These are phyloP conservation scores for Porogramme epimiltina DNA, from an alignment of 1,284 basidiomycete species.

Conservation along the genomic window DNA sequence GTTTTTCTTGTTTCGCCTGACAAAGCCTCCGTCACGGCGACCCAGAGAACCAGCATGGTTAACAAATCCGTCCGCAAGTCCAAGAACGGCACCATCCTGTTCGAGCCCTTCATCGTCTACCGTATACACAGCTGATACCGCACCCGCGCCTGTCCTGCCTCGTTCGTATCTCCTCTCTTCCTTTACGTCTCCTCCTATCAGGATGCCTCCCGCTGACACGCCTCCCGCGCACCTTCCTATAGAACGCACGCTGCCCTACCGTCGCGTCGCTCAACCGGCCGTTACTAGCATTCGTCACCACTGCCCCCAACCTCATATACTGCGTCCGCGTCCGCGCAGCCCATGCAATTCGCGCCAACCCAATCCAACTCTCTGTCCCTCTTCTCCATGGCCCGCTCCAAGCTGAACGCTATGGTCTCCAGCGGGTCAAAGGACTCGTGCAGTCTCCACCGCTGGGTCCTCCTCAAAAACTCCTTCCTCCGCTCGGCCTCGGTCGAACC, in stretches of 20 bases:
- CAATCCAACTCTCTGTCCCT: constrained; percentile 38
- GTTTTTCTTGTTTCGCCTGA: constrained; percentile 32
- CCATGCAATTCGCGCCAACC: constrained; percentile 47
- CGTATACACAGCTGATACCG: constrained; percentile 69
- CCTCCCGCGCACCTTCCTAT: constrained; percentile 11
- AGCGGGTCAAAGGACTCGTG: constrained; percentile 57
- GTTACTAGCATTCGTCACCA: constrained; percentile 5
- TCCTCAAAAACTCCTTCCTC: constrained; percentile 80
- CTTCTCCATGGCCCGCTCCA: constrained; percentile 68
- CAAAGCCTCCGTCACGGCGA: constrained; percentile 40
- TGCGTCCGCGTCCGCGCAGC: constrained; percentile 15
- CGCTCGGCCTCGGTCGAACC: constrained; percentile 43
- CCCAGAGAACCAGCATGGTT: constrained; percentile 64
- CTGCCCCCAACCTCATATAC: constrained; percentile 14
- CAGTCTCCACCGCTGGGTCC: constrained; percentile 82
- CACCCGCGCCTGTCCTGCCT: constrained; percentile 21
- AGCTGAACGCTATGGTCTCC: constrained; percentile 64
- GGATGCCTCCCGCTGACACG: constrained; percentile 13
- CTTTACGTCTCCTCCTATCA: constrained; percentile 16
- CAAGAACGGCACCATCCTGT: constrained; percentile 81
- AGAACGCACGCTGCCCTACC: constrained; percentile 30
- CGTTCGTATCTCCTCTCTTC: constrained; percentile 27
- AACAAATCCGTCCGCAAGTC: constrained; percentile 76
- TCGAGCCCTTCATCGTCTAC: constrained; percentile 82
- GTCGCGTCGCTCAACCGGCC: constrained; percentile 36